Base-by-base conservation (phyloP, 2,329 filamentous ascomycete species). In the Stemphylium vesicarium region DNA sequence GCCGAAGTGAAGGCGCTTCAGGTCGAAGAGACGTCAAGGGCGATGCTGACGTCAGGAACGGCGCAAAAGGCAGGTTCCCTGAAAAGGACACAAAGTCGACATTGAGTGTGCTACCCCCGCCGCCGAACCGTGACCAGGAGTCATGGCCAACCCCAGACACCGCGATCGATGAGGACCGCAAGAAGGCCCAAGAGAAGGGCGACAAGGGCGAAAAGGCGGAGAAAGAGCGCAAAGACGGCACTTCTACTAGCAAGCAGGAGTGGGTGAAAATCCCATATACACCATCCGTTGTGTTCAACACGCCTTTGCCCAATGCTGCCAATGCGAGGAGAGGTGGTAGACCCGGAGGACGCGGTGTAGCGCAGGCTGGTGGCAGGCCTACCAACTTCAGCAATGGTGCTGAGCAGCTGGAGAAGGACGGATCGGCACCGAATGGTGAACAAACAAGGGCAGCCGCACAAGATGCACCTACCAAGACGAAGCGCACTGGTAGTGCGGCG, bases 61-160 rank as follows among this genome's bases (percentile, higher is more conserved):
- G 62, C 26, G 22, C 45, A n/a, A 73, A 69, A 54, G 61, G 62
- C 52, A 66, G 60, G 44, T 50, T 62, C 11, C 53, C 56, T 3
- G 73, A 75, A 36, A 75, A 70, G 52, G 69, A 75, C 7, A 33
- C 42, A 20, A 74, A 66, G 46, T 38, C 56, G 18, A 22, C 53
- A 5, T 36, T 65, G 11, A 58, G 56, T n/a, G 71, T 71, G 12
- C 68, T 75, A 40, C 72, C 78, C 37, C 80, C 85, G 31, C 90
- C 90, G 22, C 83, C 90, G 2, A 88, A 91, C 41, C 87, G 85
- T 54, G 93, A 98, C 74, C 83, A 91, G 44, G 80, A 86, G 48
- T 87, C 87, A 16, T 99, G 95, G 95, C 95, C 95, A 13, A 98
- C 94, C 2, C 92, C 92, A 0, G 91, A 96, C 65, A 88, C 83